A percentile compares a stretch with the other conserved stretches of the same genome.
phyloP scores from a whole-genome alignment of 2,329 filamentous ascomycete genomes.

The Colletotrichum sojae region DNA sequence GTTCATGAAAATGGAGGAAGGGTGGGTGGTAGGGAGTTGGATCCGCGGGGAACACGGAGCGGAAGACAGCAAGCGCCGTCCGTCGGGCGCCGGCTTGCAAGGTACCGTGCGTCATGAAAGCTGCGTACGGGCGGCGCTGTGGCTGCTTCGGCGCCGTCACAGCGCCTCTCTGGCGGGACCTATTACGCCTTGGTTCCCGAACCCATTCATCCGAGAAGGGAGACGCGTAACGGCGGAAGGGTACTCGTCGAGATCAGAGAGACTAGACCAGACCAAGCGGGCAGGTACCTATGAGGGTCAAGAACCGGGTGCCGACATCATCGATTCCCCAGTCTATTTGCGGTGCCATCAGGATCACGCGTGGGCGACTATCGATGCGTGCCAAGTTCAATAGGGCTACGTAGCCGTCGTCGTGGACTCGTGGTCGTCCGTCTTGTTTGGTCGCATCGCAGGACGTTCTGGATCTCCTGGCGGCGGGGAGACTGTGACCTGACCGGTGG shows the following conservation, averaged over 20 bases:
- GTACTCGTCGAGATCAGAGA: no score
- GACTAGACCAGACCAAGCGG: no score
- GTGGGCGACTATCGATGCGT: neutral
- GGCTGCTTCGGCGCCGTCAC: neutral
- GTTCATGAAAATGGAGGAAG: no score
- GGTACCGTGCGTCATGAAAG: neutral
- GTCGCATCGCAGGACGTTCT: slow-evolving; percentile 2
- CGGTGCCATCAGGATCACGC: neutral
- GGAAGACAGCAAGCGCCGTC: no score
- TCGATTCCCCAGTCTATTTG: slow-evolving; percentile 8
- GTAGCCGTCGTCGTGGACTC: neutral
- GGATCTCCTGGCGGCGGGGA: neutral
- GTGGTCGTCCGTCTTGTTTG: neutral
- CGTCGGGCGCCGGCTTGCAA: neutral
- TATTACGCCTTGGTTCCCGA: neutral
- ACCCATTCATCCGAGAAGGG: no score
- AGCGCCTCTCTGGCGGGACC: no score
- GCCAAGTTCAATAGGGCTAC: slow-evolving; percentile 3
- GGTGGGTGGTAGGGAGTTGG: neutral
- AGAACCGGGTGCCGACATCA: no score
- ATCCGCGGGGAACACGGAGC: no score
- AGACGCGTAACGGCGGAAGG: no score
- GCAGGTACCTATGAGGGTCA: no score
- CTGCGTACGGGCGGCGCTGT: slow-evolving; percentile 9
- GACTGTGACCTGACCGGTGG: neutral